A percentile compares a stretch with the other conserved stretches of the same genome.
Evolutionary conservation across 768 basidiomycete genomes (phyloP).

Genomic region (Termitomyces sp.): DNA sequence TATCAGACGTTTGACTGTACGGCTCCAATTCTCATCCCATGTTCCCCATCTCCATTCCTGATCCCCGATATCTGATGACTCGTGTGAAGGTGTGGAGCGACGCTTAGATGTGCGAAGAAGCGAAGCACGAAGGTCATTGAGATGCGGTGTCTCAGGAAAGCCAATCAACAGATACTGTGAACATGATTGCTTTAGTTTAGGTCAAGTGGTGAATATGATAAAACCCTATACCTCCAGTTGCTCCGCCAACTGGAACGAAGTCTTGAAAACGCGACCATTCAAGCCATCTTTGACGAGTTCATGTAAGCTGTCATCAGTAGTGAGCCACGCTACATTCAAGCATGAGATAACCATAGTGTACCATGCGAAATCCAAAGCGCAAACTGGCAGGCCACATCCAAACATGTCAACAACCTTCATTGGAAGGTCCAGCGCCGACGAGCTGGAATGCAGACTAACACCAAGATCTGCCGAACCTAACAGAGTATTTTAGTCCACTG

Average conservation of each 20-base stretch:
- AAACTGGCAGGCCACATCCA: constrained; percentile 91
- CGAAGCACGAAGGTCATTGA: constrained; percentile 47
- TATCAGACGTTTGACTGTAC: constrained; percentile 55
- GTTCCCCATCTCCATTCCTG: constrained; percentile 55
- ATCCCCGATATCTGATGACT: constrained; percentile 15
- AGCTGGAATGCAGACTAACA: constrained; percentile 85
- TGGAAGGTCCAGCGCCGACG: constrained; percentile 86
- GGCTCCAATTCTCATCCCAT: constrained; percentile 87
- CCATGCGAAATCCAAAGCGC: constrained; percentile 85
- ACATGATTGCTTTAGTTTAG: neutral
- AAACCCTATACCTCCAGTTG: constrained; percentile 59
- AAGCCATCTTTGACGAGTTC: constrained; percentile 83
- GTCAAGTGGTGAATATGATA: too few relatives aligned
- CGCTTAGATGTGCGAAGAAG: constrained; percentile 29
- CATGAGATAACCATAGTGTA: constrained; percentile 25
- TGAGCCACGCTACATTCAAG: neutral
- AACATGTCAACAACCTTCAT: constrained; percentile 99
- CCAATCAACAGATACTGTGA: constrained; percentile 48
- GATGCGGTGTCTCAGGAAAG: constrained; percentile 52
- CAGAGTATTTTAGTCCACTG: neutral
- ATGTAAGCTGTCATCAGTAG: constrained; percentile 45
- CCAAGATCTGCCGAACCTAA: constrained; percentile 89
- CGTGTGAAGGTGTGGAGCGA: constrained; percentile 16
- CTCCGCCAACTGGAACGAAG: constrained; percentile 58
- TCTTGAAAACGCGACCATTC: constrained; percentile 79